Evolutionary conservation across 768 basidiomycete species (phyloP).

Genomic region (Baorangia bicolor): DNA sequence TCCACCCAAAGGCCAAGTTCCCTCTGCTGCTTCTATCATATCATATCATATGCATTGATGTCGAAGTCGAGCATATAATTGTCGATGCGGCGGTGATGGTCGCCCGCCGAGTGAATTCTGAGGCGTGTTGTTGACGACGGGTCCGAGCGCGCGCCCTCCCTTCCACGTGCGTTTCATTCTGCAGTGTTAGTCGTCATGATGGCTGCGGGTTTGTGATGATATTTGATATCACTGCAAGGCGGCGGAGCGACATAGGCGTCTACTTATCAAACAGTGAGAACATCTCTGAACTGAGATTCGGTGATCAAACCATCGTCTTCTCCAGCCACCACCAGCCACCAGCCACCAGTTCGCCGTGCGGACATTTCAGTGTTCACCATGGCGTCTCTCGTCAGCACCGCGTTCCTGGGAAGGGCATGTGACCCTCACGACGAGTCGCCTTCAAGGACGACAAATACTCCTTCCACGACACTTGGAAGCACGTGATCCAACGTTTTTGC

Average conservation of each 20-base stretch:
- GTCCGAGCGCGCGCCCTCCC: slow-evolving; percentile 1
- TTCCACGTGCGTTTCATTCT: slow-evolving; percentile 14
- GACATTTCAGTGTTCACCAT: not conserved
- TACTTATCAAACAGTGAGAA: too few species aligned
- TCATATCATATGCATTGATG: slow-evolving; percentile 9
- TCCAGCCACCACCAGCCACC: not conserved
- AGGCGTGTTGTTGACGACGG: slow-evolving; percentile 2
- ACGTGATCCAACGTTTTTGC: not conserved
- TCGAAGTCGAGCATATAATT: slow-evolving; percentile 4
- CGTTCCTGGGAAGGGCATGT: not conserved
- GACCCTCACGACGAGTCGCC: too few species aligned
- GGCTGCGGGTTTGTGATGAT: not conserved
- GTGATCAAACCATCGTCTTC: slow-evolving; percentile 2
- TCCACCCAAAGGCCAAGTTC: not conserved
- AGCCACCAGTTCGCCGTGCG: not conserved
- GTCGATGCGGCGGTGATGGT: slow-evolving; percentile 11
- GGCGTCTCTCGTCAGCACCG: not conserved
- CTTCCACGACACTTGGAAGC: not conserved
- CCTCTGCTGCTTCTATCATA: not conserved
- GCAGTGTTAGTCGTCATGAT: not conserved
- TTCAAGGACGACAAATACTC: too few species aligned
- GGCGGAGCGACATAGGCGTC: not conserved
- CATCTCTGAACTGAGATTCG: not conserved
- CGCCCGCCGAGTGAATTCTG: not conserved
- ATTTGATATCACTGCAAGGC: not conserved